Conservation (phyloP, 257 asterid genomes). For the Penstemon eatonii region DNA sequence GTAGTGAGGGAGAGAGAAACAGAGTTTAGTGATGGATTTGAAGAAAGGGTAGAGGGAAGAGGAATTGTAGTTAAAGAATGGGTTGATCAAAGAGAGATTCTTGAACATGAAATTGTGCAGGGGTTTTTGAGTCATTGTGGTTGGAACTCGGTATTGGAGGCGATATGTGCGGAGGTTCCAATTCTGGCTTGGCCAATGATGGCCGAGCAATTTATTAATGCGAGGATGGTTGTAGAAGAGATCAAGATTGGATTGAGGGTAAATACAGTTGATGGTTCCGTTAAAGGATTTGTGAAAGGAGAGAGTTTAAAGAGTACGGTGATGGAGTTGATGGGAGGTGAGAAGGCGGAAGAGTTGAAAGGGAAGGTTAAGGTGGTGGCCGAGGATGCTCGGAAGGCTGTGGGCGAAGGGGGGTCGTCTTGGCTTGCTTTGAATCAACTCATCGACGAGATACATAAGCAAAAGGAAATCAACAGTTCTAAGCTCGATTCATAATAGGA, state of each 20-base stretch:
- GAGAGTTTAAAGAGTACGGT: conserved; percentile 43
- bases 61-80: conserved; percentile 64
- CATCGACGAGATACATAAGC: conserved; percentile 33
- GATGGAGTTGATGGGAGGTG: conserved; percentile 63
- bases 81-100: conserved; percentile 66
- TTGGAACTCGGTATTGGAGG: conserved; percentile 71
- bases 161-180: conserved; percentile 69
- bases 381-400: conserved; percentile 42
- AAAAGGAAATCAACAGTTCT: conserved; percentile 18
- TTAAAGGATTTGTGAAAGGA: conserved; percentile 54
- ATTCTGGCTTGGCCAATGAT: conserved; percentile 82
- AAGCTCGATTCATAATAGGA: neutral
- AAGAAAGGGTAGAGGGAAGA: conserved; percentile 38
- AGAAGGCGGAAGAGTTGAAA: conserved; percentile 40
- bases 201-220: conserved; percentile 74
- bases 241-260: conserved; percentile 51
- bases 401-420: conserved; percentile 66
- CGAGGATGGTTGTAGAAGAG: conserved; percentile 65
- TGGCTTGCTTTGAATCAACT: conserved; percentile 47
- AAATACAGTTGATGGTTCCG: conserved; percentile 37
- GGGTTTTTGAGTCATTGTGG: conserved; percentile 82
- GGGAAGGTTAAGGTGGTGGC: conserved; percentile 44
- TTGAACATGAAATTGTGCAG: conserved; percentile 43
- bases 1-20: conserved; percentile 38
- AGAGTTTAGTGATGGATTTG: conserved; percentile 27